Conservation (phyloP, 306 rosid genomes). For the Dicorynia guianensis region DNA sequence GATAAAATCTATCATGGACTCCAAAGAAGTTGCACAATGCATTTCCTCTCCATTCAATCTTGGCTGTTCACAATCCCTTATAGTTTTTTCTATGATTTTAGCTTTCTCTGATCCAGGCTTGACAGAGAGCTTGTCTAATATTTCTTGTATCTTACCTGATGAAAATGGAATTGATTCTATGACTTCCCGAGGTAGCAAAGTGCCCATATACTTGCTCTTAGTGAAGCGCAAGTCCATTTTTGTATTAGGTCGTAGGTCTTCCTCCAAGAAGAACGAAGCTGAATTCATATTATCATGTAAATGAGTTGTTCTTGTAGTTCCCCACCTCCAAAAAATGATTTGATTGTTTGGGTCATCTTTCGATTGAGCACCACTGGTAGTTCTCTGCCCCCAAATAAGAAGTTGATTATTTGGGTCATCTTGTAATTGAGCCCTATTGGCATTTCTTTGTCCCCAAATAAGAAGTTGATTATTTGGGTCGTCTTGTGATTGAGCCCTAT, state of each 20-base stretch:
- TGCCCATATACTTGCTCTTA: too few relatives aligned
- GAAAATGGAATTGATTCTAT: slow-evolving; percentile 58
- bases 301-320: too few relatives aligned
- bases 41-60: slow-evolving; percentile 53
- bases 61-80: slow-evolving; percentile 49
- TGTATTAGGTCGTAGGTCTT: slow-evolving; percentile 44
- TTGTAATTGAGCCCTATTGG: slow-evolving; percentile 57
- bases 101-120: slow-evolving; percentile 46
- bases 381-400: too few relatives aligned
- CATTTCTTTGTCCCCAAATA: slow-evolving; percentile 30
- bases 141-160: slow-evolving; percentile 45
- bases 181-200: slow-evolving; percentile 32
- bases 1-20: slow-evolving; percentile 63
- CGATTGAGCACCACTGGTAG: too few relatives aligned
- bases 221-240: slow-evolving; percentile 26
- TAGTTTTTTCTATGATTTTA: slow-evolving; percentile 38
- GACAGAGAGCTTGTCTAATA: slow-evolving; percentile 45
- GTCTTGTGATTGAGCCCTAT: too few relatives aligned
- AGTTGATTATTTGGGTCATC: too few relatives aligned
- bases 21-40: slow-evolving; percentile 64
- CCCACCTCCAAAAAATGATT: too few relatives aligned
- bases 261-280: slow-evolving; percentile 61
- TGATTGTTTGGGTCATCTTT: too few relatives aligned
- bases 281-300: slow-evolving; percentile 25
- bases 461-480: too few relatives aligned